Percentiles rank a stretch among this genome's conserved stretches.
Conservation (phyloP, 2,329 filamentous ascomycete species). For the Aspergillus sp. region DNA sequence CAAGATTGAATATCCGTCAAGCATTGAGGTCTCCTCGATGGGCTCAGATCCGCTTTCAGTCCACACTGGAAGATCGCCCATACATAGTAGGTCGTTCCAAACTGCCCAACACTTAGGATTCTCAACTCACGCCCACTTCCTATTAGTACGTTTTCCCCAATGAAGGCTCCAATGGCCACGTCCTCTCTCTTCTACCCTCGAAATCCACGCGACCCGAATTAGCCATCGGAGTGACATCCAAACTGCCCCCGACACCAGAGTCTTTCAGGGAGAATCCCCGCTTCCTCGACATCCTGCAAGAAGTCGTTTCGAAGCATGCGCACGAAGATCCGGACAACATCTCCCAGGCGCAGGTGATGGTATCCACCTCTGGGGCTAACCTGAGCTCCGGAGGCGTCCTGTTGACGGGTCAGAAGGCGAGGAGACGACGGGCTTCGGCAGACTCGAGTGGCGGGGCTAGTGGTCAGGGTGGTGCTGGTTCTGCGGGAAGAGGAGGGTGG, state of each 20-base stretch:
- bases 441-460: conserved; percentile 50
- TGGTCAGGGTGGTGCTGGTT: conserved; percentile 51
- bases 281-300: conserved; percentile 50
- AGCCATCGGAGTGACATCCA: conserved; percentile 47
- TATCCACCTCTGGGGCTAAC: conserved; percentile 49
- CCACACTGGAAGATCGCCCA: conserved; percentile 31
- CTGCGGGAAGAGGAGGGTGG: conserved; percentile 52
- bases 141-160: conserved; percentile 44
- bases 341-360: conserved; percentile 53
- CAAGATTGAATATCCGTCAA: conserved; percentile 14
- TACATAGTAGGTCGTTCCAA: conserved; percentile 28
- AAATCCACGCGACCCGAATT: conserved; percentile 46
- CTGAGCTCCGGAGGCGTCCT: conserved; percentile 45
- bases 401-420: conserved; percentile 30
- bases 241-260: conserved; percentile 49
- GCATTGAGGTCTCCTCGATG: conserved; percentile 12
- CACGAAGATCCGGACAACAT: conserved; percentile 49
- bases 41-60: conserved; percentile 23
- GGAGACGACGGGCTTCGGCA: conserved; percentile 27
- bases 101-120: no score
- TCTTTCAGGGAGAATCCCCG: conserved; percentile 49
- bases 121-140: conserved; percentile 8
- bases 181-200: conserved; percentile 51
- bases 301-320: conserved; percentile 47
- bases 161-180: conserved; percentile 31